Evolutionary conservation across 768 basidiomycete genomes (phyloP).

Genomic region (Pleurotus pulmonarius): DNA sequence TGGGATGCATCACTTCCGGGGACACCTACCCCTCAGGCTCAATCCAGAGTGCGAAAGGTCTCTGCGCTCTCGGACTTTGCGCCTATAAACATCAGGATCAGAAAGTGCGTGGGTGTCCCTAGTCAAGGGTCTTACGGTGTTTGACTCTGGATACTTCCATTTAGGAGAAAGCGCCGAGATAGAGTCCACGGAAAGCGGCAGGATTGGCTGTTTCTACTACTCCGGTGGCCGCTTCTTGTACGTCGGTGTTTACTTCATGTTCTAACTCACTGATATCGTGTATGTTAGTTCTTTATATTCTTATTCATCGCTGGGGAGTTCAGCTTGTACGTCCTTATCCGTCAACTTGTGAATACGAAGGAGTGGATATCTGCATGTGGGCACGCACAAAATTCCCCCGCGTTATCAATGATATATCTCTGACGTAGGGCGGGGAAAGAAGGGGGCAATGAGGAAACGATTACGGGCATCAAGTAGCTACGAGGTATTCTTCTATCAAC

Average conservation of each 20-base stretch:
- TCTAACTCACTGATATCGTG: neutral
- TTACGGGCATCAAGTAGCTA: slow-evolving; percentile 75
- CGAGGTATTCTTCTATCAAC: slow-evolving; percentile 39
- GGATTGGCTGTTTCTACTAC: slow-evolving; percentile 73
- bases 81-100: slow-evolving; percentile 83
- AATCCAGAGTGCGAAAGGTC: slow-evolving; percentile 67
- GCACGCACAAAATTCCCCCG: slow-evolving; percentile 9
- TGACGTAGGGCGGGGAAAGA: slow-evolving; percentile 74
- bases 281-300: slow-evolving; percentile 70
- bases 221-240: slow-evolving; percentile 87
- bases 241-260: slow-evolving; percentile 14
- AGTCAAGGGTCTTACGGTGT: slow-evolving; percentile 17
- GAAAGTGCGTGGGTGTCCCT: slow-evolving; percentile 43
- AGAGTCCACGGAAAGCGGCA: slow-evolving; percentile 42
- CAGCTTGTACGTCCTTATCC: slow-evolving; percentile 77
- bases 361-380: slow-evolving; percentile 90
- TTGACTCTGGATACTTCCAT: neutral
- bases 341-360: slow-evolving; percentile 92
- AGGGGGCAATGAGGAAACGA: slow-evolving; percentile 71
- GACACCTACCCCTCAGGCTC: slow-evolving; percentile 25
- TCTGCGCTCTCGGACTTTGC: slow-evolving; percentile 86
- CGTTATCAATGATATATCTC: too few species aligned
- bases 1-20: slow-evolving; percentile 36
- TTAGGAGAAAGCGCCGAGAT: slow-evolving; percentile 27
- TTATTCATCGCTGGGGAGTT: slow-evolving; percentile 83